Base-by-base conservation (phyloP, 2,329 filamentous ascomycete species). In the Aspergillus chevalieri region DNA sequence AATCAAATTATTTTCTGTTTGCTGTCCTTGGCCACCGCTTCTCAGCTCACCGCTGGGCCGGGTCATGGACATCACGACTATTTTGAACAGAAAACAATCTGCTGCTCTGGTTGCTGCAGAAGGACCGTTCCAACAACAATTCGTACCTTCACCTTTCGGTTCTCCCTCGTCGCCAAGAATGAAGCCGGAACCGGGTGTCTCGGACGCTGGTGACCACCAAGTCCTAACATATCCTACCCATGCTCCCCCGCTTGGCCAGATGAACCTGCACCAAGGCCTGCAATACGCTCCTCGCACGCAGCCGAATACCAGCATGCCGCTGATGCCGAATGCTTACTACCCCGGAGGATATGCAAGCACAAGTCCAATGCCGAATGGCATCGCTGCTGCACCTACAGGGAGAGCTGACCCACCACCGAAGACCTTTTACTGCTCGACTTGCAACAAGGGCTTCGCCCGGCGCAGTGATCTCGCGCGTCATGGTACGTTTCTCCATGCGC, bases 391-490 rank as follows among this genome's bases (percentile, higher is more conserved):
- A 19, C 21, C 21, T 22, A 14, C 69, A 60, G 71, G 73, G 57
- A 54, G 75, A 71, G 57, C 53, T 65, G 74, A 68, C 65, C 77
- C 58, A 30, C 76, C 79, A 26, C 78, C 81, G 9, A 87, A 96
- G 72, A 84, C 88, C 1, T 96, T 93, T 65, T 85, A 89, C 19
- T 98, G 93, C 73, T 87, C 84, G 56, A 92, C 87, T 3, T 98
- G 93, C 68, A 81, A 80, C 50, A 97, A 97, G 72, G 87, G 86
- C 21, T 98, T 98, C 67, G 93, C 93, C 47, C 79, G 93, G 63
- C 81, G 93, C 57, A 97, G 92, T 71, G 93, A 98, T 73, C 82
- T 97, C 46, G 89, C 91, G 55, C 83, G 93, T 62, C 93, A 98
- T 73, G 92, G 92, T 96, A 82, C 69, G 86, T 72, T 33, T 30